These are phyloP conservation scores for Symbiodinium pilosum DNA, from an alignment of 73 alveolate species.

Conservation along the genomic window DNA sequence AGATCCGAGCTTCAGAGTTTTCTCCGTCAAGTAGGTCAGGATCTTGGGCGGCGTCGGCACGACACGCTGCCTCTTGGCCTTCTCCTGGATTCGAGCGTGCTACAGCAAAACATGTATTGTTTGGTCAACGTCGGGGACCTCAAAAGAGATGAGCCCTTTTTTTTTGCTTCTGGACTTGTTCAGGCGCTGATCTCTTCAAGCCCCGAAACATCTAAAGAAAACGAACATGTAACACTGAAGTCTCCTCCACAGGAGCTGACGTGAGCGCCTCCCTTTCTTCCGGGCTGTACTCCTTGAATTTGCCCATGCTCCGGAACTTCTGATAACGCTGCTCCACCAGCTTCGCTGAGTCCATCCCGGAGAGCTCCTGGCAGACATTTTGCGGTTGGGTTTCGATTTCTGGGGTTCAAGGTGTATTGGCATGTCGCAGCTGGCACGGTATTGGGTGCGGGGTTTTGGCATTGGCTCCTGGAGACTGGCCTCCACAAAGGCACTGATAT, in stretches of 20 bases:
- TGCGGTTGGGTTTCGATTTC: background rate
- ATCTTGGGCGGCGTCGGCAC: background rate
- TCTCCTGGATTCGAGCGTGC: background rate
- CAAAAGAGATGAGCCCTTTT: too few relatives aligned
- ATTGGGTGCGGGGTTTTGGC: too few relatives aligned
- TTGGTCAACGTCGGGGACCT: too few relatives aligned
- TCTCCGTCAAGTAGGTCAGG: constrained; percentile 6
- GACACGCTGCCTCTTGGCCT: background rate
- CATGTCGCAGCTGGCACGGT: too few relatives aligned
- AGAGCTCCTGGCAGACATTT: constrained; percentile 8
- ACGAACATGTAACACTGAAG: background rate
- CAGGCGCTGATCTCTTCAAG: background rate
- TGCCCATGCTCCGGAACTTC: constrained; percentile 27
- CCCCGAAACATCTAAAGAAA: background rate
- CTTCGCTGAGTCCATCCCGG: background rate
- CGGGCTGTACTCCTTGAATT: constrained; percentile 24
- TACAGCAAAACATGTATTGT: too few relatives aligned
- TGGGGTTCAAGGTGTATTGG: too few relatives aligned
- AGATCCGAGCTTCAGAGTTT: too few relatives aligned
- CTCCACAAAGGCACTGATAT: constrained; percentile 20
- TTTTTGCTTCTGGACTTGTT: too few relatives aligned
- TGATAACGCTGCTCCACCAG: constrained; percentile 15
- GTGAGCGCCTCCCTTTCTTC: background rate
- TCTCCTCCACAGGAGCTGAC: background rate
- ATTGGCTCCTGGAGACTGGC: background rate